Evolutionary conservation across 805 yeast species (phyloP).

Genomic region (Candida tibetensis): DNA sequence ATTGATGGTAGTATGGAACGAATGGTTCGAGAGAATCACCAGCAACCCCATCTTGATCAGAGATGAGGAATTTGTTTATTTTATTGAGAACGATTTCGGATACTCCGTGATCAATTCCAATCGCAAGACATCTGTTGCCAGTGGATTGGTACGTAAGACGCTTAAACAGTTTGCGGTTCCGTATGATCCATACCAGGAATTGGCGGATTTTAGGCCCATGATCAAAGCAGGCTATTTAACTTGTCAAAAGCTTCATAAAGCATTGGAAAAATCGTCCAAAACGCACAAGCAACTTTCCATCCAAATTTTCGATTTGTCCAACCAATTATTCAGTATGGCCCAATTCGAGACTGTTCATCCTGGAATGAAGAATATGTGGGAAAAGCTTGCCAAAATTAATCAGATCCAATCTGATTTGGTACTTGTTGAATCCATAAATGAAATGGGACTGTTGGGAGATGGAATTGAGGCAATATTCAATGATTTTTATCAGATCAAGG

Average conservation of each 20-base stretch:
- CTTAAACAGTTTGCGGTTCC: slow-evolving; percentile 91
- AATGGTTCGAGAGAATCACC: slow-evolving; percentile 79
- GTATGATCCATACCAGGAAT: slow-evolving; percentile 76
- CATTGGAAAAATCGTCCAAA: slow-evolving; percentile 54
- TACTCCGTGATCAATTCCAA: slow-evolving; percentile 61
- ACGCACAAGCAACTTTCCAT: slow-evolving; percentile 50
- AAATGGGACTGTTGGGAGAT: slow-evolving; percentile 75
- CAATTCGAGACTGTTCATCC: slow-evolving; percentile 49
- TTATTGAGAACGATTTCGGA: slow-evolving; percentile 73
- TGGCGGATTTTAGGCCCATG: slow-evolving; percentile 83
- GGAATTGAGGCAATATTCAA: slow-evolving; percentile 59
- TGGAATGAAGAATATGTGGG: slow-evolving; percentile 79
- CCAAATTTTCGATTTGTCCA: slow-evolving; percentile 47
- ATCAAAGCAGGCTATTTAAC: slow-evolving; percentile 70
- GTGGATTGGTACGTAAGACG: slow-evolving; percentile 85
- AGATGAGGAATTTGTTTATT: slow-evolving; percentile 84
- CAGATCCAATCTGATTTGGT: slow-evolving; percentile 74
- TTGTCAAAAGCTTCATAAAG: slow-evolving; percentile 52
- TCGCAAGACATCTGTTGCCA: slow-evolving; percentile 59
- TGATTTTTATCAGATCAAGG: slow-evolving; percentile 87
- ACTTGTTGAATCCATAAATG: slow-evolving; percentile 66
- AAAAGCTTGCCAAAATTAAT: slow-evolving; percentile 65
- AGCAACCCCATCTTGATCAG: slow-evolving; percentile 75
- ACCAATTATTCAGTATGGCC: slow-evolving; percentile 39
- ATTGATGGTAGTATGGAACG: slow-evolving; percentile 61